These are phyloP conservation scores for Sclerotinia minor DNA, from an alignment of 2,329 filamentous ascomycete genomes.

Conservation along the genomic window DNA sequence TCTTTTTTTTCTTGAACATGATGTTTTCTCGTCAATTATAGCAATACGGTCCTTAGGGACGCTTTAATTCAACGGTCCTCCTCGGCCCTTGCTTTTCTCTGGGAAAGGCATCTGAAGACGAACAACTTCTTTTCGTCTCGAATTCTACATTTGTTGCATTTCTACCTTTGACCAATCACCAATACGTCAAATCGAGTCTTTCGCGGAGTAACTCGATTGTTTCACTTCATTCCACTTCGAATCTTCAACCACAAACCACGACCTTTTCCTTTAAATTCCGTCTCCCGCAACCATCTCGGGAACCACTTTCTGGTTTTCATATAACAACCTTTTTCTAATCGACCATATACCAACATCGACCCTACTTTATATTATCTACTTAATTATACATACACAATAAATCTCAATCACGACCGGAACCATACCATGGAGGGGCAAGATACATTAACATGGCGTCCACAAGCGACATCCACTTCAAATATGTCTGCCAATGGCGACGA, in stretches of 20 bases:
- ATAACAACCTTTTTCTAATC: not conserved
- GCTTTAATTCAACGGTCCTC: constrained; percentile 37
- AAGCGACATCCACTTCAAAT: constrained; percentile 40
- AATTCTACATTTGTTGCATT: not conserved
- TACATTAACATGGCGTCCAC: constrained; percentile 48
- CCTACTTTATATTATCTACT: constrained; percentile 18
- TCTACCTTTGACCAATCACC: not conserved
- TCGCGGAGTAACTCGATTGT: not conserved
- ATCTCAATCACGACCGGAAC: constrained; percentile 28
- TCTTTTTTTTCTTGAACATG: constrained; percentile 25
- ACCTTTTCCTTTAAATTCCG: constrained; percentile 9
- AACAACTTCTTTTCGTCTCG: constrained; percentile 18
- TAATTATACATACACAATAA: constrained; percentile 28
- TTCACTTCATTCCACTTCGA: constrained; percentile 16
- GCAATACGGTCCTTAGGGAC: constrained; percentile 50
- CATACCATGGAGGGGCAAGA: constrained; percentile 40
- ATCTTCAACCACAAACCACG: constrained; percentile 4
- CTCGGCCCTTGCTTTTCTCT: constrained; percentile 28
- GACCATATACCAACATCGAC: constrained; percentile 12
- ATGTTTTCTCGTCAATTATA: constrained; percentile 44
- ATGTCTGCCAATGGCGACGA: constrained; percentile 49
- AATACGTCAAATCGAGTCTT: constrained; percentile 17
- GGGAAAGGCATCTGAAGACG: constrained; percentile 28
- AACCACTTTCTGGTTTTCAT: not conserved
- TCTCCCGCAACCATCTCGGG: not conserved